A percentile compares a stretch with the other conserved stretches of the same genome.
phyloP scores from a whole-genome alignment of 2,329 filamentous ascomycete species.

The Chrysosporium keratinophilum region DNA sequence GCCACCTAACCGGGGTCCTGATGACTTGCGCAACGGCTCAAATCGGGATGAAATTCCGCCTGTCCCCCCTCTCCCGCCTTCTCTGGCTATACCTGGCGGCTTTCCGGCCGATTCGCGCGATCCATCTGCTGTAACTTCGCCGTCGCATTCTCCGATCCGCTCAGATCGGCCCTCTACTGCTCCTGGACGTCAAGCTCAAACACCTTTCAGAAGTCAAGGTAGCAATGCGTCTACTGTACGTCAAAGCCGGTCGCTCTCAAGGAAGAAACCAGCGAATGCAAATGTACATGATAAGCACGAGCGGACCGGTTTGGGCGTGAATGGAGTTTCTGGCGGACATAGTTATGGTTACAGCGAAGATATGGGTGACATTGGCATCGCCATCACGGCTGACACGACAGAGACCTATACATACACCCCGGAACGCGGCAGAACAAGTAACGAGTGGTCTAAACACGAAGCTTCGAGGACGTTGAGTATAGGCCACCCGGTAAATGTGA shows the following conservation, averaged over 20 bases:
- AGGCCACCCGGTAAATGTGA: slow-evolving; percentile 25
- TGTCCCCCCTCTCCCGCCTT: slow-evolving; percentile 37
- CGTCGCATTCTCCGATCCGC: slow-evolving; percentile 22
- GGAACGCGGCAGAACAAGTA: background rate
- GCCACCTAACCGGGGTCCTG: slow-evolving; percentile 15
- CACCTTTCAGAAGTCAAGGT: slow-evolving; percentile 6
- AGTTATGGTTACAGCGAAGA: slow-evolving; percentile 4
- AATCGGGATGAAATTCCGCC: slow-evolving; percentile 32
- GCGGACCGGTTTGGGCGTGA: slow-evolving; percentile 23
- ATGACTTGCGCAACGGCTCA: background rate
- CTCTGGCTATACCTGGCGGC: slow-evolving; percentile 34
- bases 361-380: slow-evolving; percentile 7
- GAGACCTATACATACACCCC: background rate
- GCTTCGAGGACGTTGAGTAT: slow-evolving; percentile 12
- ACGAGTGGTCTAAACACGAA: slow-evolving; percentile 5
- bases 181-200: slow-evolving; percentile 11
- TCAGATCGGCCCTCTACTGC: slow-evolving; percentile 20
- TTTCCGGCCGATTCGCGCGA: slow-evolving; percentile 31
- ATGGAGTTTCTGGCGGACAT: slow-evolving; percentile 2
- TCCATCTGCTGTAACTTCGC: slow-evolving; percentile 11
- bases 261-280: slow-evolving; percentile 21
- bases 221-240: slow-evolving; percentile 6
- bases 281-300: background rate
- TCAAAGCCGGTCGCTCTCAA: slow-evolving; percentile 24
- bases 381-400: slow-evolving; percentile 7